phyloP scores from a whole-genome alignment of 495 filamentous ascomycete genomes.

The Neurospora cerealis region DNA sequence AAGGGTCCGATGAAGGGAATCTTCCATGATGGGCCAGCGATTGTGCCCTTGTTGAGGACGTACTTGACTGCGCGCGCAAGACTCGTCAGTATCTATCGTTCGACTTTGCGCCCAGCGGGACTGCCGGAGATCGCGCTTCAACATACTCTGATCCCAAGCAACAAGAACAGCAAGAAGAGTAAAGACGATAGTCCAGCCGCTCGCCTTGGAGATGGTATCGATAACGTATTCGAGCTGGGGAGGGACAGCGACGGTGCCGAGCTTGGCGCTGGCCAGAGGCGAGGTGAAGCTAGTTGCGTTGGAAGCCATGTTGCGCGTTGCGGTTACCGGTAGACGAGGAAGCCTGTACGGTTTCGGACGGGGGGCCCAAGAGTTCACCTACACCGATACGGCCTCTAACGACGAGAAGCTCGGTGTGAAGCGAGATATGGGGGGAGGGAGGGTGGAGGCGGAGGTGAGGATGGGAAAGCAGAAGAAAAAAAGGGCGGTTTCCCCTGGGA shows the following conservation, averaged over 20 bases:
- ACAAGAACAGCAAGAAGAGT: slow-evolving; percentile 61
- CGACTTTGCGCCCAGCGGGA: not conserved
- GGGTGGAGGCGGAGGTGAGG: not conserved
- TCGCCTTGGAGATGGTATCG: slow-evolving; percentile 41
- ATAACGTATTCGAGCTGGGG: slow-evolving; percentile 34
- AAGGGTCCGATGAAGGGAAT: slow-evolving; percentile 95
- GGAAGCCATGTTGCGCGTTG: slow-evolving; percentile 43
- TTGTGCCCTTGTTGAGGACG: slow-evolving; percentile 73
- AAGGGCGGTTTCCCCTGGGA: not conserved
- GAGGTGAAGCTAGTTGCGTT: slow-evolving; percentile 66
- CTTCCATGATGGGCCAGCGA: slow-evolving; percentile 75
- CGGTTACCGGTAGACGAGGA: not conserved
- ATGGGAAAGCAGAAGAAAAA: slow-evolving; percentile 1
- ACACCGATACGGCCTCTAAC: not conserved
- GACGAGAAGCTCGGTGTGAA: not conserved
- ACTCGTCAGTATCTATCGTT: slow-evolving; percentile 4
- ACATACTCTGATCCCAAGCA: slow-evolving; percentile 78
- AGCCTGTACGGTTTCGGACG: not conserved
- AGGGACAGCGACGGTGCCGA: slow-evolving; percentile 32
- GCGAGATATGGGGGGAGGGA: not conserved
- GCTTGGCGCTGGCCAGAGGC: slow-evolving; percentile 59
- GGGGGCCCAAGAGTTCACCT: not conserved
- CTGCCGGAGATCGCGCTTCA: not conserved
- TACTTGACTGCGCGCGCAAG: slow-evolving; percentile 56
- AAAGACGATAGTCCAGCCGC: slow-evolving; percentile 51